Conservation (phyloP, 495 filamentous ascomycete species). For the Haplographium delicatum region DNA sequence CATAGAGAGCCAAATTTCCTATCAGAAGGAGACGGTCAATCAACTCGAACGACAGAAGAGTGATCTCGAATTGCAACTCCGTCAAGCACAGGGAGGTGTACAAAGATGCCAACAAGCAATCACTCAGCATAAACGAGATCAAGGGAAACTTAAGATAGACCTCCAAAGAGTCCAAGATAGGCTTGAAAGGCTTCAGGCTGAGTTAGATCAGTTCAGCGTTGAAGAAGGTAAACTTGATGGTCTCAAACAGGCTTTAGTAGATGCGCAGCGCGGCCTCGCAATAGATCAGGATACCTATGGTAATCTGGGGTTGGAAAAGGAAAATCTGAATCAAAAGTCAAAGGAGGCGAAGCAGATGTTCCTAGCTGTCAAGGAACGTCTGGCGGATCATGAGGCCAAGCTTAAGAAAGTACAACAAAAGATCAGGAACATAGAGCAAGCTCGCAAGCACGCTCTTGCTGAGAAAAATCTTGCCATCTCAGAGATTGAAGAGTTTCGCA, state of each 20-base stretch:
- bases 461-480: constrained; percentile 64
- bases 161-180: constrained; percentile 54
- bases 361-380: constrained; percentile 33
- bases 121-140: constrained; percentile 36
- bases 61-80: constrained; percentile 15
- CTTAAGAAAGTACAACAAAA: constrained; percentile 56
- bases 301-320: constrained; percentile 48
- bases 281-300: constrained; percentile 42
- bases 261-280: constrained; percentile 45
- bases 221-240: constrained; percentile 58
- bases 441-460: constrained; percentile 48
- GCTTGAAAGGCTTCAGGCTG: constrained; percentile 51
- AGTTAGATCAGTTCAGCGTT: constrained; percentile 52
- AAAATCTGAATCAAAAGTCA: constrained; percentile 39
- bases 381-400: constrained; percentile 36
- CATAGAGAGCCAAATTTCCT: constrained; percentile 58
- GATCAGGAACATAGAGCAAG: constrained; percentile 39
- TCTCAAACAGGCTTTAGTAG: constrained; percentile 37
- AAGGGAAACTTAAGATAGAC: constrained; percentile 46
- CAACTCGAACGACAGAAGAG: constrained; percentile 38
- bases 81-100: constrained; percentile 17
- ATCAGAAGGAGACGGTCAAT: constrained; percentile 35
- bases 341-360: constrained; percentile 38
- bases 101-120: constrained; percentile 38
- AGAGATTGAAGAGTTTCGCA: constrained; percentile 42